phyloP scores from a whole-genome alignment of 371 early-diverging fungal species.

The Actinomucor elegans region DNA sequence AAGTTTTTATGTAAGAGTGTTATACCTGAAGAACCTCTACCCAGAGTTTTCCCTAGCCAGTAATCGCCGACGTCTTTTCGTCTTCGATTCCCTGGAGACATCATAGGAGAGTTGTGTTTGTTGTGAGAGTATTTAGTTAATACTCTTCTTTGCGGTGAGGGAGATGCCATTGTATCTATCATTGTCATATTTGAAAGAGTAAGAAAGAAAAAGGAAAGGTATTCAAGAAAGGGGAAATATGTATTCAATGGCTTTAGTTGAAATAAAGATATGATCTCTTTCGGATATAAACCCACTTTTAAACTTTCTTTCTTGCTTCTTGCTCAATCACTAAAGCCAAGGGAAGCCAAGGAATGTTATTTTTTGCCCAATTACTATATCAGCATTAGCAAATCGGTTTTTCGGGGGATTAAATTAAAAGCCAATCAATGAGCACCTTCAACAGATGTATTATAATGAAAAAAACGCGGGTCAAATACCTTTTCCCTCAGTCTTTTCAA shows the following conservation, averaged over 20 bases:
- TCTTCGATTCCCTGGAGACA: conserved; percentile 45
- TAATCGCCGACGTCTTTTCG: conserved; percentile 76
- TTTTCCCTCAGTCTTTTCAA: not conserved
- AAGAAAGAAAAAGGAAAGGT: conserved; percentile 10
- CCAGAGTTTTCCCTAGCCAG: conserved; percentile 74
- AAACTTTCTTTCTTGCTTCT: conserved; percentile 1
- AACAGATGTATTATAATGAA: too few relatives aligned
- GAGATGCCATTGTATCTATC: conserved; percentile 35
- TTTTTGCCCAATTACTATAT: too few relatives aligned
- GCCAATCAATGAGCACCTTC: too few relatives aligned
- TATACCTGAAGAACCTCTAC: conserved; percentile 82
- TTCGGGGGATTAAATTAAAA: too few relatives aligned
- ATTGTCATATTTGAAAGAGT: conserved; percentile 11
- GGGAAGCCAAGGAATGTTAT: not conserved
- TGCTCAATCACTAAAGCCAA: not conserved
- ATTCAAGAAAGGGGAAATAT: conserved; percentile 7
- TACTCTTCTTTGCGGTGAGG: conserved; percentile 41
- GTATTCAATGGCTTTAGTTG: conserved; percentile 8
- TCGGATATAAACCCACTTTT: conserved; percentile 10
- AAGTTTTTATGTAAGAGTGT: not conserved
- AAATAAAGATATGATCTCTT: conserved; percentile 7
- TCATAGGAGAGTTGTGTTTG: conserved; percentile 20
- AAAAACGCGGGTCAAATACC: not conserved
- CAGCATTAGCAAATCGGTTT: too few relatives aligned
- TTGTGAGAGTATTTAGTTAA: conserved; percentile 21